Evolutionary conservation across 208 protist species (phyloP), one percentile per base, ranked within the genome.

Genomic region (Acanthamoeba sp.): DNA sequence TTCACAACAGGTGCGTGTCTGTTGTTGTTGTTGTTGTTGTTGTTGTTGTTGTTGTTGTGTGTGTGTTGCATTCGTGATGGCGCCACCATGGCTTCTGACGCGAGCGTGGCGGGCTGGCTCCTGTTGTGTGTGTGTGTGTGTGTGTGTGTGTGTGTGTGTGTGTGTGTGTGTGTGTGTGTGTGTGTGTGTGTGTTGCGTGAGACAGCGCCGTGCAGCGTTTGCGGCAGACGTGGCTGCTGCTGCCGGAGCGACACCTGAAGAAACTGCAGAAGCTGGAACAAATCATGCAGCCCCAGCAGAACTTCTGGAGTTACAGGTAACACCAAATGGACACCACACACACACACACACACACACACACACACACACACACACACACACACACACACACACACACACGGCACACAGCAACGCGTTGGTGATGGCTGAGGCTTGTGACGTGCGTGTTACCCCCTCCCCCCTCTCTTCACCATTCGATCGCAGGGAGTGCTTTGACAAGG

Each of bases 271-370:
- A 69, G 27, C 48, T 91, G 20, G 84, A 91, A 9, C n/a, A 91
- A 27, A 40, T 91, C 16, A 91, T 91, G 84, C 84, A 91, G 32
- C 84, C 84, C 32, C 48, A 91, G 29, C 84, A 91, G 29, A 91
- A 91, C 52, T 91, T 91, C 38, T 91, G 84, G 84, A 38, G 4
- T 0, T 91, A 91, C 38, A 45, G 73, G 73, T 84, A 48, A 24
- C 48, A 16, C 16, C n/a, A n/a, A n/a, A n/a, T n/a, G n/a, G n/a
- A n/a, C n/a, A n/a, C n/a, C 5, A 9, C 12, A 20, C 12, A 20
- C 42, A 10, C 45, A 50, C 5, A 14, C 45, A 50, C 42, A 14
- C 29, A 20, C n/a, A 69, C 20, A 27, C 59, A 69, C 3, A 9
- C 12, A 20, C 12, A 20, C 42, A 10, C 45, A 50, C 5, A 14